These are phyloP conservation scores for Paracamarosporium sp. DNA, from an alignment of 2,329 filamentous ascomycete genomes.

Conservation along the genomic window DNA sequence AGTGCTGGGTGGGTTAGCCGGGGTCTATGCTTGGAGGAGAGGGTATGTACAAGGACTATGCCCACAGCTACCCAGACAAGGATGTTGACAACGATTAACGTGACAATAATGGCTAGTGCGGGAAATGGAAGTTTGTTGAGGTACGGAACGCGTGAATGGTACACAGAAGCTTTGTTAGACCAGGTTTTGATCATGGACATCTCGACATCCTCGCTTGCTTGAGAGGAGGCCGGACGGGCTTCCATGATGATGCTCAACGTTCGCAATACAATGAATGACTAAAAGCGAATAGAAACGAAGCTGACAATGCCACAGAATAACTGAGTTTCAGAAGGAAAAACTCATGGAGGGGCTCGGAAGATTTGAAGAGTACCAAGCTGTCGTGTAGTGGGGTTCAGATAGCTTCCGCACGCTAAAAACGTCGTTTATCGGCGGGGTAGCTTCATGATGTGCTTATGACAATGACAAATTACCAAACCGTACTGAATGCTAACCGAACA, in stretches of 20 bases:
- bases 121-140: slow-evolving; percentile 63
- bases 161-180: slow-evolving; percentile 49
- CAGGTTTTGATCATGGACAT: slow-evolving; percentile 24
- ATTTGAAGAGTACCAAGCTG: slow-evolving; percentile 1
- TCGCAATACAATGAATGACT: not conserved
- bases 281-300: not conserved
- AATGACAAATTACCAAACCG: slow-evolving; percentile 17
- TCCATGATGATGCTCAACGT: slow-evolving; percentile 16
- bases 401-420: slow-evolving; percentile 13
- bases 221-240: slow-evolving; percentile 14
- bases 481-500: too few species aligned
- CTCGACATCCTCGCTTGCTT: slow-evolving; percentile 16
- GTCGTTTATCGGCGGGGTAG: slow-evolving; percentile 17
- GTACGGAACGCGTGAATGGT: slow-evolving; percentile 61
- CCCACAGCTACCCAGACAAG: slow-evolving; percentile 65
- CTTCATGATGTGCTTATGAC: slow-evolving; percentile 25
- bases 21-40: not conserved
- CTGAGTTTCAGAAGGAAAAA: not conserved
- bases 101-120: slow-evolving; percentile 63
- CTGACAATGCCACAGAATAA: not conserved
- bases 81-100: slow-evolving; percentile 61
- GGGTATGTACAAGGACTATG: slow-evolving; percentile 59
- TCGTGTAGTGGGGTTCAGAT: slow-evolving; percentile 13
- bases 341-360: not conserved
- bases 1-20: slow-evolving; percentile 29